Conservation (phyloP, 1,139 yeast genomes). For the Candida frijolesensis region DNA sequence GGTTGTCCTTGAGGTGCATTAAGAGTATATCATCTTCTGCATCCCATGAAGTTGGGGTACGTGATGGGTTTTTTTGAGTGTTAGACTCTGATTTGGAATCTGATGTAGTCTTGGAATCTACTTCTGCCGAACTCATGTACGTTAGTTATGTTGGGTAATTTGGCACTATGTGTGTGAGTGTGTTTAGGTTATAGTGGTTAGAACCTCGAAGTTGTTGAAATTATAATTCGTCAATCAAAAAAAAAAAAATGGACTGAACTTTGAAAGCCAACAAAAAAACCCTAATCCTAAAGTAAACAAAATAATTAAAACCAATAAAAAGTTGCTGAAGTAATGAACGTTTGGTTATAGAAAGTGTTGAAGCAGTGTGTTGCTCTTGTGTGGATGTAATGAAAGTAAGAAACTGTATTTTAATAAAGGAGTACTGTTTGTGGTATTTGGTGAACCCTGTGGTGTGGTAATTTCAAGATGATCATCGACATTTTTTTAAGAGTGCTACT, state of each 20-base stretch:
- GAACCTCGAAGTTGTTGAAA: neutral
- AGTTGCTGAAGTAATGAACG: neutral
- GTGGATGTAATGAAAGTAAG: neutral
- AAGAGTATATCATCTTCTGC: constrained; percentile 69
- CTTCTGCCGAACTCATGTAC: constrained; percentile 11
- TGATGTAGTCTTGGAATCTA: constrained; percentile 7
- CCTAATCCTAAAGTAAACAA: neutral
- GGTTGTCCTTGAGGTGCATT: constrained; percentile 70
- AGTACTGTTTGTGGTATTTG: neutral
- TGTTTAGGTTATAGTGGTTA: no score
- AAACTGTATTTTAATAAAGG: neutral
- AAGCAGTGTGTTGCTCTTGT: no score
- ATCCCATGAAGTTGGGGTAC: constrained; percentile 76
- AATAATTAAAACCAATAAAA: neutral
- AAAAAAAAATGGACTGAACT: neutral
- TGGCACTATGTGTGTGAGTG: neutral
- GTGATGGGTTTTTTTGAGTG: constrained; percentile 24
- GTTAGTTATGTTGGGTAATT: neutral
- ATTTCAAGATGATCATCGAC: constrained; percentile 15
- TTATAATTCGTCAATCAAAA: constrained; percentile 1
- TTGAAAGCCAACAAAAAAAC: neutral
- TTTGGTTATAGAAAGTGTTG: no score
- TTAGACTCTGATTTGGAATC: constrained; percentile 8
- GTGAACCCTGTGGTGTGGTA: constrained; percentile 3
- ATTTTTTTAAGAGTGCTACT: constrained; percentile 1